Base-by-base conservation (phyloP, 805 yeast species). In the Kuraishia hungarica region DNA sequence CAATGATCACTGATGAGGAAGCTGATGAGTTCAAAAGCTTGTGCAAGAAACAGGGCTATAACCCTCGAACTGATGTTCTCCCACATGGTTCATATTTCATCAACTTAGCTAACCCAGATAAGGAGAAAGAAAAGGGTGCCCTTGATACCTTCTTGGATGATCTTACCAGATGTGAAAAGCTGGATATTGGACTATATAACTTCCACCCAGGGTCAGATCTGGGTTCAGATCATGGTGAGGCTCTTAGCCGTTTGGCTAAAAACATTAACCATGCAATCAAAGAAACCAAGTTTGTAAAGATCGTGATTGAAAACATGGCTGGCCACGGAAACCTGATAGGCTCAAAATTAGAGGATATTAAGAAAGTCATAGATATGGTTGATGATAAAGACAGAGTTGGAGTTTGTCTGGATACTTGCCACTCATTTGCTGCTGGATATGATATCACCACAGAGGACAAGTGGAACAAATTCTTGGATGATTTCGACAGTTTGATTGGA, bases 51-150 rank as follows among this genome's bases (percentile, higher is more conserved):
- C 76, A 77, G 64, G 81, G 84, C 1, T 92, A 83, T 68, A 80
- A 90, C 66, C 86, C 96, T 2, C 66, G 79, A 55, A 86, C 85
- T 24, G 97, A 92, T 64, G 78, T 90, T 52, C 75, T 94, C 52
- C 98, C 99, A 0, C 99, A 94, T 69, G 98, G 97, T 1, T 90
- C 96, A 23, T 94, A 92, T 67, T 84, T 94, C 62, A 92, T 94
- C 66, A 94, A 94, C 66, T 71, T 94, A 58, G 97, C 96, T 23
- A 91, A 90, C 61, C 97, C 97, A 0, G 97, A 91, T 60, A 68
- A 69, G 1, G 94, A 82, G 58, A 93, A 90, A 67, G 88, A 84
- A 56, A 77, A 75, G 35, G 89, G 88, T 64, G 87, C 97, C 11
- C 83, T 80, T 63, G 84, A 76, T 1, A 85, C 92, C 3, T 86